phyloP scores from a whole-genome alignment of 164 flowering plant genomes.

The Cinnamomum micranthum region DNA sequence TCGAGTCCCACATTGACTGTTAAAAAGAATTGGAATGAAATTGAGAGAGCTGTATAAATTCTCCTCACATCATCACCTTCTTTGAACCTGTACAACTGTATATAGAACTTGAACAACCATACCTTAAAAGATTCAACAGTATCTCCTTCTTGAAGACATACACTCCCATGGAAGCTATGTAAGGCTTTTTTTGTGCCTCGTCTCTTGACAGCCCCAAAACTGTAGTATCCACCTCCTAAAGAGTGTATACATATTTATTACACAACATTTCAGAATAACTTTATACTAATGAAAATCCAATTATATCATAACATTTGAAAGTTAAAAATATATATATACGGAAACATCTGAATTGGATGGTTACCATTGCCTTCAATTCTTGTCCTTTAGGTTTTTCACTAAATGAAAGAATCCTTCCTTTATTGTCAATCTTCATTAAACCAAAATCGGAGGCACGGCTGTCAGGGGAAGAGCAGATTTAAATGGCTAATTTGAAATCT shows the following conservation, averaged over 20 bases:
- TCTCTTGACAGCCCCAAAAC: slow-evolving; percentile 59
- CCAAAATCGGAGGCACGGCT: slow-evolving; percentile 94
- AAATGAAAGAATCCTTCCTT: slow-evolving; percentile 62
- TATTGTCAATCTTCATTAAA: slow-evolving; percentile 67
- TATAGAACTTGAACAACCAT: not conserved
- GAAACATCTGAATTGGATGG: not conserved
- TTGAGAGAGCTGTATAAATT: no score
- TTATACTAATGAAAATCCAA: not conserved
- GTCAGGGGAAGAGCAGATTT: slow-evolving; percentile 13
- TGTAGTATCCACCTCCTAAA: slow-evolving; percentile 66
- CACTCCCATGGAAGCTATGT: slow-evolving; percentile 94
- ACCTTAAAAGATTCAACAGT: slow-evolving; percentile 55
- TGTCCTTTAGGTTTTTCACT: slow-evolving; percentile 77
- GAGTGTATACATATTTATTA: no score
- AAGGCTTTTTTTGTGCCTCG: slow-evolving; percentile 54
- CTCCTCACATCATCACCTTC: no score
- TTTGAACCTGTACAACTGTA: no score
- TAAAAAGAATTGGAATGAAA: no score
- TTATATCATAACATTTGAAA: not conserved
- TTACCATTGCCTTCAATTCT: slow-evolving; percentile 73
- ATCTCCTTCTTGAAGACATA: slow-evolving; percentile 79
- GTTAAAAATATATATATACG: not conserved
- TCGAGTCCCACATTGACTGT: no score
- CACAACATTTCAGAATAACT: not conserved
- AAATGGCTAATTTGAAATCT: not conserved